Conservation (phyloP, 2,329 filamentous ascomycete species). For the Alternaria arborescens region DNA sequence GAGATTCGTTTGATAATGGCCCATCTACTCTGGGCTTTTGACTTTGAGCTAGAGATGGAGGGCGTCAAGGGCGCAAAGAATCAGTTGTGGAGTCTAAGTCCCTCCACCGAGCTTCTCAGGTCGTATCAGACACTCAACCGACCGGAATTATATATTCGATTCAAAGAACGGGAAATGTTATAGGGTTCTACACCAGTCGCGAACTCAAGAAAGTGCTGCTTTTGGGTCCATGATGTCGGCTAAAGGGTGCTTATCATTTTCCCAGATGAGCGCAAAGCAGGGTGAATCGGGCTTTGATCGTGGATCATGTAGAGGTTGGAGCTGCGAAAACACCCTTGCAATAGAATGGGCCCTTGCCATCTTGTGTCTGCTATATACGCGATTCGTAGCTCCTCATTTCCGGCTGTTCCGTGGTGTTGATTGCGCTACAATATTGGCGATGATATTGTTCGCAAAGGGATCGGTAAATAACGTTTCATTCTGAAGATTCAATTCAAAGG, state of each 20-base stretch:
- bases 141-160: neutral
- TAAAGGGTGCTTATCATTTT: too few relatives aligned
- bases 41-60: neutral
- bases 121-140: neutral
- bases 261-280: too few relatives aligned
- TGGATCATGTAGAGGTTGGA: neutral
- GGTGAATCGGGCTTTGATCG: too few relatives aligned
- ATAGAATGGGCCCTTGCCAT: neutral
- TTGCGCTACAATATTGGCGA: too few relatives aligned
- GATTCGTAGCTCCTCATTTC: neutral
- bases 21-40: neutral
- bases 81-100: neutral
- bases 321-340: neutral
- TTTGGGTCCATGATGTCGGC: neutral
- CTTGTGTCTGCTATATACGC: neutral
- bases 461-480: too few relatives aligned
- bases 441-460: too few relatives aligned
- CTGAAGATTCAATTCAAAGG: too few relatives aligned
- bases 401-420: neutral
- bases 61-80: neutral
- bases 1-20: neutral
- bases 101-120: neutral
- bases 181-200: neutral
- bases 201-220: neutral
- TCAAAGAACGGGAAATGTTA: neutral